Evolutionary conservation across 164 flowering plant genomes (phyloP).

Genomic region (Vitis cinerea): DNA sequence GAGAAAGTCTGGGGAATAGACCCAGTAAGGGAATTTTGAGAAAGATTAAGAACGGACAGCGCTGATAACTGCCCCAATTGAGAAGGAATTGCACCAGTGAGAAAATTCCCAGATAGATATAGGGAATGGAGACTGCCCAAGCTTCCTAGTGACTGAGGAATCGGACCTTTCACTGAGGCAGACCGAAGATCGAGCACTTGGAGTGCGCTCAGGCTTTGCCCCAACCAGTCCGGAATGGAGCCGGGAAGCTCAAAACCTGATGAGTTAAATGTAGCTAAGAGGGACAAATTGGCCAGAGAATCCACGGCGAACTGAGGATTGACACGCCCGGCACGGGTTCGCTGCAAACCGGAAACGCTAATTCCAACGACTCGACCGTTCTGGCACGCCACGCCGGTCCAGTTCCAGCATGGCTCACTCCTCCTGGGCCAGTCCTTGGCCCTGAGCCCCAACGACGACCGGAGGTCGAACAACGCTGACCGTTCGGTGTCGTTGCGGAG

Average conservation of each 20-base stretch:
- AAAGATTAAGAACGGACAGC: slow-evolving; percentile 36
- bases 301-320: slow-evolving; percentile 59
- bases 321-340: slow-evolving; percentile 46
- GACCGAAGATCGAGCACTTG: slow-evolving; percentile 70
- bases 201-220: slow-evolving; percentile 34
- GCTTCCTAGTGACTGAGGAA: slow-evolving; percentile 52
- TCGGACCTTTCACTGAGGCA: slow-evolving; percentile 43
- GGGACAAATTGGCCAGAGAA: slow-evolving; percentile 55
- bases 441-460: slow-evolving; percentile 42
- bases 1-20: slow-evolving; percentile 41
- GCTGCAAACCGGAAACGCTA: slow-evolving; percentile 49
- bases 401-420: slow-evolving; percentile 48
- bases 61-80: slow-evolving; percentile 21
- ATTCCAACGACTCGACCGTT: slow-evolving; percentile 52
- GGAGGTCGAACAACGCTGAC: slow-evolving; percentile 36
- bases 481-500: slow-evolving; percentile 26
- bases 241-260: slow-evolving; percentile 69
- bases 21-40: slow-evolving; percentile 49
- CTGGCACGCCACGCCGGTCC: slow-evolving; percentile 63
- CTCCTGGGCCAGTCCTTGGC: slow-evolving; percentile 43
- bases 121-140: slow-evolving; percentile 36
- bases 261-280: slow-evolving; percentile 53
- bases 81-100: slow-evolving; percentile 43
- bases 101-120: slow-evolving; percentile 43
- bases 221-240: slow-evolving; percentile 72